Conservation (phyloP, 2,329 filamentous ascomycete species). For the Colletotrichum caudatum region DNA sequence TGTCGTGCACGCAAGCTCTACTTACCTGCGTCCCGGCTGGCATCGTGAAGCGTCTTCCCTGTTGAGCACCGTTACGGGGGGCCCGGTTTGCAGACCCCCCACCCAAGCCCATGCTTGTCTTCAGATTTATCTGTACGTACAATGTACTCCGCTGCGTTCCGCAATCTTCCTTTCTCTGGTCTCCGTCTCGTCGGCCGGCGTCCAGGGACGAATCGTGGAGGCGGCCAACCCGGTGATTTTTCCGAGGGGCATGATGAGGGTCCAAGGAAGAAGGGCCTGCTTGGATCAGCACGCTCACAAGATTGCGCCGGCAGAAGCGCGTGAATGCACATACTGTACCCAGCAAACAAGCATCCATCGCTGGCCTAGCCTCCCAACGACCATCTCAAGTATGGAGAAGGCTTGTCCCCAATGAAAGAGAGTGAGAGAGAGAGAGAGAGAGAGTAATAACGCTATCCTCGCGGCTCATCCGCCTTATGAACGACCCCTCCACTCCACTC, state of each 20-base stretch:
- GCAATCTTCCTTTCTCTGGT: slow-evolving; percentile 11
- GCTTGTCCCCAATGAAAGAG: slow-evolving; percentile 2
- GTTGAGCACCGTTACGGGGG: slow-evolving; percentile 4
- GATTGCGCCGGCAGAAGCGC: not conserved
- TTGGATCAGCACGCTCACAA: not conserved
- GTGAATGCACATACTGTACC: not conserved
- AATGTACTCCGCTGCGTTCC: slow-evolving; percentile 5
- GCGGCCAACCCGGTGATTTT: not conserved
- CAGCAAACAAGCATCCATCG: slow-evolving; percentile 37
- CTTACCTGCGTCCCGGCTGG: slow-evolving; percentile 11
- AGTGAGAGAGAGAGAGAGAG: too few relatives aligned
- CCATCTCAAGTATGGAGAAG: slow-evolving; percentile 26
- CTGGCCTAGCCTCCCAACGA: not conserved
- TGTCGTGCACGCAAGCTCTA: slow-evolving; percentile 15
- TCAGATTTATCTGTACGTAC: not conserved
- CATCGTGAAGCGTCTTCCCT: slow-evolving; percentile 30
- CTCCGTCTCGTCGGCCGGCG: not conserved
- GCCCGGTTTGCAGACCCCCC: not conserved
- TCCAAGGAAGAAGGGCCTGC: slow-evolving; percentile 9
- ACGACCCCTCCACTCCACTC: not conserved
- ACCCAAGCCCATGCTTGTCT: not conserved
- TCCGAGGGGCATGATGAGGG: not conserved
- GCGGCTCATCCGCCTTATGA: slow-evolving; percentile 13
- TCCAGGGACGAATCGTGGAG: not conserved
- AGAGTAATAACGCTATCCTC: not conserved